Evolutionary conservation across 1,284 basidiomycete species (phyloP).

Genomic region (Puccinia novopanici): DNA sequence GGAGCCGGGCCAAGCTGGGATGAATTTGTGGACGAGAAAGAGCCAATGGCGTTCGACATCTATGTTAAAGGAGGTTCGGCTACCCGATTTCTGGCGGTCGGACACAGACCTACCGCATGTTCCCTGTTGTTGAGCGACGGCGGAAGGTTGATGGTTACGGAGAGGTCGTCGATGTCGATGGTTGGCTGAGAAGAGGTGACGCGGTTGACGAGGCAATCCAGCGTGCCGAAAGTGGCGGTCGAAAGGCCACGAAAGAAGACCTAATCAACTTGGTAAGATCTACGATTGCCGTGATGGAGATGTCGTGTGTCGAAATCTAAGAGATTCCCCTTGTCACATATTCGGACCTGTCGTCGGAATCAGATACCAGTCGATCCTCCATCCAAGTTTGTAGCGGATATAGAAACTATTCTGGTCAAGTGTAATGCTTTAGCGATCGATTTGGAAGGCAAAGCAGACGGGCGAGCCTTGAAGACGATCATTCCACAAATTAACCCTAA

Average conservation of each 20-base stretch:
- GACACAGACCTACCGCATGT: conserved; percentile 94
- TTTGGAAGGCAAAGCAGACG: conserved; percentile 93
- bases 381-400: conserved; percentile 81
- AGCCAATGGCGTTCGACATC: conserved; percentile 83
- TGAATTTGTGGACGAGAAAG: conserved; percentile 55
- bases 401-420: conserved; percentile 73
- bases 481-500: conserved; percentile 94
- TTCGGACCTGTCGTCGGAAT: background rate
- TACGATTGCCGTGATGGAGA: background rate
- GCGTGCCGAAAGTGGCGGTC: conserved; percentile 73
- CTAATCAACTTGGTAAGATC: conserved; percentile 61
- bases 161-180: conserved; percentile 87
- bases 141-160: conserved; percentile 91
- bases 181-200: conserved; percentile 86
- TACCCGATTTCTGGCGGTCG: conserved; percentile 70
- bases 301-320: too few species aligned
- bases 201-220: conserved; percentile 75
- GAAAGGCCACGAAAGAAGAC: conserved; percentile 69
- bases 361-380: conserved; percentile 70
- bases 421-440: conserved; percentile 89
- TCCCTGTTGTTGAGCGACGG: conserved; percentile 92
- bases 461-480: conserved; percentile 92
- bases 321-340: background rate
- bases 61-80: conserved; percentile 87
- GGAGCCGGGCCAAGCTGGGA: conserved; percentile 55